phyloP scores from a whole-genome alignment of 306 rosid genomes.

The Hippophae tibetana region DNA sequence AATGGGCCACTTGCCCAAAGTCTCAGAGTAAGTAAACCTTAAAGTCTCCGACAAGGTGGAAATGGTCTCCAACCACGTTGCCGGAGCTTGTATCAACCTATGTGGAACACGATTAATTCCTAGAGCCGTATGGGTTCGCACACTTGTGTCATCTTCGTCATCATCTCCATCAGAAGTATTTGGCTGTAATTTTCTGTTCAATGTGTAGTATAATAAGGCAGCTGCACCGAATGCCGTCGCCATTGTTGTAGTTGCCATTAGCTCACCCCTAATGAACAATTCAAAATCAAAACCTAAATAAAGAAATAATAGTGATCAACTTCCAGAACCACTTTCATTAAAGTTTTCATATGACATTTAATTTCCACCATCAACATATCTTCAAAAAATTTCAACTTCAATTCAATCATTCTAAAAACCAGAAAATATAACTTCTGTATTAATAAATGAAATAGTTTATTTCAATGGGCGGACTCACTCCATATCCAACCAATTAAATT shows the following conservation, averaged over 20 bases:
- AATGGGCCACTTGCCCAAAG: slow-evolving; percentile 95
- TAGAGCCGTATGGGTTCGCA: slow-evolving; percentile 25
- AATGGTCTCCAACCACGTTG: slow-evolving; percentile 87
- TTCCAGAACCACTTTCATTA: neutral
- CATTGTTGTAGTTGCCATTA: slow-evolving; percentile 97
- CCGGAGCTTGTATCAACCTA: slow-evolving; percentile 84
- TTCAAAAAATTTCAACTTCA: too few relatives aligned
- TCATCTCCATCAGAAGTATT: slow-evolving; percentile 24
- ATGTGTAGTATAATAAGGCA: slow-evolving; percentile 74
- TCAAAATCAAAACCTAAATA: neutral
- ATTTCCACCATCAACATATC: too few relatives aligned
- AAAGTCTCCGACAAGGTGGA: slow-evolving; percentile 85
- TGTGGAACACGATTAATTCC: slow-evolving; percentile 59
- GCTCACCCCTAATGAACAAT: slow-evolving; percentile 28
- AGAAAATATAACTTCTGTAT: neutral
- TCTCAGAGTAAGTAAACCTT: slow-evolving; percentile 91
- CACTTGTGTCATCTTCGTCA: slow-evolving; percentile 29
- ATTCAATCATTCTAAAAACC: too few relatives aligned
- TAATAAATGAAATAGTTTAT: neutral
- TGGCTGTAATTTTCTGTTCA: slow-evolving; percentile 57
- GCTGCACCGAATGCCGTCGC: slow-evolving; percentile 99
- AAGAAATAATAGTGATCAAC: neutral
- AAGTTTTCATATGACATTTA: neutral
- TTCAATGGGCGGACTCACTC: too few relatives aligned
- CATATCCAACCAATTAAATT: too few relatives aligned